Percentiles rank a stretch among this genome's conserved stretches.
Evolutionary conservation across 148 eudicot species (phyloP).

Genomic region (Rhododendron griersonianum): DNA sequence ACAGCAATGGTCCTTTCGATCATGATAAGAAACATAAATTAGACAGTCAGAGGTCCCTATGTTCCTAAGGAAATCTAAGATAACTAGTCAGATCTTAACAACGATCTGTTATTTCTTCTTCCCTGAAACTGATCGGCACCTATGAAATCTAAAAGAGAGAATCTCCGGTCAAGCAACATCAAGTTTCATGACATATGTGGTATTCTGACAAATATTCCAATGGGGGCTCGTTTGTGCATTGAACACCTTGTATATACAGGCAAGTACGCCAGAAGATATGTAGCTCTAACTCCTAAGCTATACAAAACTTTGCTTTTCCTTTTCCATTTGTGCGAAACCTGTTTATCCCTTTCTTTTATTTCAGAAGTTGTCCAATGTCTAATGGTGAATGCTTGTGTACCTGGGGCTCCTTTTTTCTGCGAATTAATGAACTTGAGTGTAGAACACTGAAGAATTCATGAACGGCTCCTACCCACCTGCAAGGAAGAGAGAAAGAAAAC

Average conservation of each 20-base stretch:
- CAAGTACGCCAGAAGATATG: neutral
- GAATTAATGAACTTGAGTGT: constrained; percentile 51
- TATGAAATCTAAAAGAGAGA: neutral
- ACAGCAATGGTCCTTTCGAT: neutral
- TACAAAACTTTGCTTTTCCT: neutral
- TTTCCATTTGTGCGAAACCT: neutral
- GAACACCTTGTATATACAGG: neutral
- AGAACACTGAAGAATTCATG: constrained; percentile 61
- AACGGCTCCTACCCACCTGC: constrained; percentile 96
- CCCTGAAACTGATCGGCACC: neutral
- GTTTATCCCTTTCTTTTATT: neutral
- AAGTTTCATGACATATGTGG: neutral
- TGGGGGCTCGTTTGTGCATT: neutral
- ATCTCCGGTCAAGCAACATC: neutral
- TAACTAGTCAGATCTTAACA: neutral
- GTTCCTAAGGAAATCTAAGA: neutral
- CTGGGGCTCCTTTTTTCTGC: constrained; percentile 55
- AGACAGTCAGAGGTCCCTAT: neutral
- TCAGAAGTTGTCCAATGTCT: neutral
- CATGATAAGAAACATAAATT: neutral
- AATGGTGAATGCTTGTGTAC: constrained; percentile 19
- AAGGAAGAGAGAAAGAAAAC: constrained; percentile 2
- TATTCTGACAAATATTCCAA: neutral
- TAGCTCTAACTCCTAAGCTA: neutral
- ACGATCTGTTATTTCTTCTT: neutral